Percentiles rank a stretch among this genome's conserved stretches.
Conservation (phyloP, 2,329 filamentous ascomycete genomes). For the Neofusicoccum ribis region DNA sequence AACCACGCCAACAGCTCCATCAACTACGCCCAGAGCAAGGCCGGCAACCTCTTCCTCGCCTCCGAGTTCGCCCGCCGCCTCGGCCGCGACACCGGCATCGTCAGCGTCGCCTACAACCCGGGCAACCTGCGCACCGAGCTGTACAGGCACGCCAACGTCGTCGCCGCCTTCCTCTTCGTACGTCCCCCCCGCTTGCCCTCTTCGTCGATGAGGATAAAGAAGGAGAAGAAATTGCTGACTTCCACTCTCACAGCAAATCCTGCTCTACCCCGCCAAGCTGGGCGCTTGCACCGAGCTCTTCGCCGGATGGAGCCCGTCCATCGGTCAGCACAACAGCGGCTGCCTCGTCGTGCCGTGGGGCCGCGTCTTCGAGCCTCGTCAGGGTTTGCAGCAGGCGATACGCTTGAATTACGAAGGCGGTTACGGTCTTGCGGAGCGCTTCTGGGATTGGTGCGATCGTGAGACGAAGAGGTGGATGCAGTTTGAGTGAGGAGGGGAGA, state of each 20-base stretch:
- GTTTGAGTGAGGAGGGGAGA: neutral
- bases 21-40: slow-evolving; percentile 32
- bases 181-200: neutral
- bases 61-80: slow-evolving; percentile 25
- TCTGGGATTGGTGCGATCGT: slow-evolving; percentile 47
- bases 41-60: slow-evolving; percentile 31
- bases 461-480: slow-evolving; percentile 25
- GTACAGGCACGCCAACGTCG: slow-evolving; percentile 27
- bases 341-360: slow-evolving; percentile 51
- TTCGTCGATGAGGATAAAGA: too few relatives aligned
- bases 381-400: slow-evolving; percentile 35
- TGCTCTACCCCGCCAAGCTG: slow-evolving; percentile 18
- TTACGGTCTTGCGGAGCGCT: slow-evolving; percentile 38
- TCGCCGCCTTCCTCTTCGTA: slow-evolving; percentile 8
- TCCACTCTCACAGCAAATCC: neutral
- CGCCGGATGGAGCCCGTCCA: slow-evolving; percentile 10
- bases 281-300: slow-evolving; percentile 20
- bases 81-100: slow-evolving; percentile 23
- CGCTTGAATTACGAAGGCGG: slow-evolving; percentile 40
- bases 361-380: slow-evolving; percentile 33
- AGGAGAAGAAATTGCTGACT: neutral
- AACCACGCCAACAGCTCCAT: neutral
- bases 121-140: slow-evolving; percentile 44
- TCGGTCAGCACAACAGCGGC: slow-evolving; percentile 29
- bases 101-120: slow-evolving; percentile 38